Percentiles rank a stretch among this genome's conserved stretches.
These are phyloP conservation scores for Tricholoma sp. DNA, from an alignment of 768 basidiomycete genomes.

Conservation along the genomic window DNA sequence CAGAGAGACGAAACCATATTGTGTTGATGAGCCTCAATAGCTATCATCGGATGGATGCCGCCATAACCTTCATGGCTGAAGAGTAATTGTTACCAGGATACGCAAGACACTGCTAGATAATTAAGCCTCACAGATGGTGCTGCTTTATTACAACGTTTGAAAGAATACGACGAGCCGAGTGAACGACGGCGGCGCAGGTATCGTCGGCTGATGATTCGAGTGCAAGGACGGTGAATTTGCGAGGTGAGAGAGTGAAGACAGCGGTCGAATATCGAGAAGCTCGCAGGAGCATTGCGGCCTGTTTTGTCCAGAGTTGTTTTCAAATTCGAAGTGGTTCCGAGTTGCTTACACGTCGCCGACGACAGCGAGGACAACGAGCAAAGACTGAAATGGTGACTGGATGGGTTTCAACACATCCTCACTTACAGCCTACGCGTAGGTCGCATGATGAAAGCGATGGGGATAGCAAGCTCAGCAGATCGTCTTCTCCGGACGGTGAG, in stretches of 20 bases:
- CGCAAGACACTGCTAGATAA: neutral
- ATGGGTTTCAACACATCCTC: slow-evolving; percentile 13
- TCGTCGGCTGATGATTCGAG: slow-evolving; percentile 93
- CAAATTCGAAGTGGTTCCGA: neutral
- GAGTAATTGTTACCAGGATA: slow-evolving; percentile 1
- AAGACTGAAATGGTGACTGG: slow-evolving; percentile 19
- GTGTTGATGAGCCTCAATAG: slow-evolving; percentile 72
- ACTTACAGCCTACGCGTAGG: slow-evolving; percentile 29
- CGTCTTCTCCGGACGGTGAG: slow-evolving; percentile 33
- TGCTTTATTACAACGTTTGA: slow-evolving; percentile 89
- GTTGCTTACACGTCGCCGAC: neutral
- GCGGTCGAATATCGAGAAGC: neutral
- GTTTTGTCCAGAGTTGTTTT: neutral
- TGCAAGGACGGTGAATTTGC: slow-evolving; percentile 60
- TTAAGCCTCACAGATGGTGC: slow-evolving; percentile 45
- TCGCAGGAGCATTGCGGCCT: neutral
- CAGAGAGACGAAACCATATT: slow-evolving; percentile 51
- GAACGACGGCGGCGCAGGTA: slow-evolving; percentile 85
- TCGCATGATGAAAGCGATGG: slow-evolving; percentile 35
- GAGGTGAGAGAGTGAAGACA: slow-evolving; percentile 2
- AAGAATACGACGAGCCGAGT: slow-evolving; percentile 60
- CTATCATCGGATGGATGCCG: slow-evolving; percentile 76
- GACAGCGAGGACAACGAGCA: slow-evolving; percentile 1
- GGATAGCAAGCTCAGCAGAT: slow-evolving; percentile 25
- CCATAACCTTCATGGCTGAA: slow-evolving; percentile 53